phyloP scores from a whole-genome alignment of 495 filamentous ascomycete genomes.

The Lentithecium fluviatile region DNA sequence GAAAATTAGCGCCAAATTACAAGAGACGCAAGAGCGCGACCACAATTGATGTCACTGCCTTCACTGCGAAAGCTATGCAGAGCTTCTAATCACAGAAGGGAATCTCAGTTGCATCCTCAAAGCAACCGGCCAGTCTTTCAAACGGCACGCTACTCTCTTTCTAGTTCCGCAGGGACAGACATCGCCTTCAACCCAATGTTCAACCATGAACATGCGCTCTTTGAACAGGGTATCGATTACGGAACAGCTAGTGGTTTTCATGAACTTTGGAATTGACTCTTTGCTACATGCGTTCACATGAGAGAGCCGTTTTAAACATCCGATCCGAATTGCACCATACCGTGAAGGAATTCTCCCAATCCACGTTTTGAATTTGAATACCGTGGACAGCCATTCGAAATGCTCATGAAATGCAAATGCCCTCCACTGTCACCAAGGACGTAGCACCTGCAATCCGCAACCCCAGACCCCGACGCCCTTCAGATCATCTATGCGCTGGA shows the following conservation, averaged over 20 bases:
- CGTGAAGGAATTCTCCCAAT: conserved; percentile 20
- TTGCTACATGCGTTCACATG: conserved; percentile 29
- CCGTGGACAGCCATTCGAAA: conserved; percentile 34
- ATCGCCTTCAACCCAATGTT: not conserved
- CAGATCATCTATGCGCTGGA: conserved; percentile 51
- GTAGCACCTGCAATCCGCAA: conserved; percentile 7
- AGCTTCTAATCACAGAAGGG: no score
- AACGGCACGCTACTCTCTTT: no score
- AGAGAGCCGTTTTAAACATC: conserved; percentile 32
- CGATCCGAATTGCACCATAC: conserved; percentile 35
- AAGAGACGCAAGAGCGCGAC: no score
- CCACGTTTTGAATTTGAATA: conserved; percentile 32
- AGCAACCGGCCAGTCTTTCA: no score
- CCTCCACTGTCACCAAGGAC: conserved; percentile 12
- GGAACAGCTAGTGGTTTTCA: conserved; percentile 11
- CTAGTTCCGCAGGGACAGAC: no score
- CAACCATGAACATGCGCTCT: not conserved
- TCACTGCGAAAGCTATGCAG: no score
- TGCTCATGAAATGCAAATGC: conserved; percentile 29
- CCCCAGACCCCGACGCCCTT: not conserved
- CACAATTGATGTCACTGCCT: no score
- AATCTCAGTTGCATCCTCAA: no score
- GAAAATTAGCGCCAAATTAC: conserved; percentile 24
- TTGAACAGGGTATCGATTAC: not conserved
- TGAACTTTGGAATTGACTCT: conserved; percentile 25